Base-by-base conservation (phyloP, 306 rosid genomes). In the Glycine soja region DNA sequence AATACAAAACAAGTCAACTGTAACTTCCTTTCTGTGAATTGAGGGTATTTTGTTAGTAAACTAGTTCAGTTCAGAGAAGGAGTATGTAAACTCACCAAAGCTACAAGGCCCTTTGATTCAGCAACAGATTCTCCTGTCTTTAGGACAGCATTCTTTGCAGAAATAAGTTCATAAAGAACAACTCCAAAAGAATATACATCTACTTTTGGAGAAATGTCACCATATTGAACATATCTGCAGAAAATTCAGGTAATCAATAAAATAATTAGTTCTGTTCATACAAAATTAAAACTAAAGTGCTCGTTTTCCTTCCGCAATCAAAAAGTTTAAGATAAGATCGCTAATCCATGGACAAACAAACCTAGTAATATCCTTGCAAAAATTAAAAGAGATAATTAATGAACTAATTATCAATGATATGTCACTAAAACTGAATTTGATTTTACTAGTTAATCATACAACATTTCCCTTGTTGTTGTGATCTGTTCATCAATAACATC, bases 101-200 rank as follows among this genome's bases (percentile, higher is more conserved):
- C 88, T 45, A 92, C 95, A 15, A 92, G 97, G 51, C 97, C 98
- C 66, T 80, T 92, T 18, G 97, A 80, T 77, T 92, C 98, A 48
- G 87, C 70, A 57, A 73, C 80, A 0, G 84, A 73, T 81, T 77
- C 87, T 58, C 85, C 84, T n/a, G 76, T 75, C 74, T 75, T 89
- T 8, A 92, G 70, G 32, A 94, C 78, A 58, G 98, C 98, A 86
- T 87, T 92, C 90, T 92, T 92, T 50, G 97, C 95, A 70, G 98
- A 79, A 67, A 84, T 84, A 7, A 79, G 81, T 59, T 84, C 87
- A 74, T 36, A 84, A 19, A 84, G 81, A 24, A 84, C 87, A 48
- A 84, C 87, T 47, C 87, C 87, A 79, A 84, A 84, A 14, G 87
- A 84, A 74, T 87, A 92, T 3, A 90, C 98, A 58, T 94, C 98